These are phyloP conservation scores for Pholiota microspora DNA, from an alignment of 768 basidiomycete genomes.

Conservation along the genomic window DNA sequence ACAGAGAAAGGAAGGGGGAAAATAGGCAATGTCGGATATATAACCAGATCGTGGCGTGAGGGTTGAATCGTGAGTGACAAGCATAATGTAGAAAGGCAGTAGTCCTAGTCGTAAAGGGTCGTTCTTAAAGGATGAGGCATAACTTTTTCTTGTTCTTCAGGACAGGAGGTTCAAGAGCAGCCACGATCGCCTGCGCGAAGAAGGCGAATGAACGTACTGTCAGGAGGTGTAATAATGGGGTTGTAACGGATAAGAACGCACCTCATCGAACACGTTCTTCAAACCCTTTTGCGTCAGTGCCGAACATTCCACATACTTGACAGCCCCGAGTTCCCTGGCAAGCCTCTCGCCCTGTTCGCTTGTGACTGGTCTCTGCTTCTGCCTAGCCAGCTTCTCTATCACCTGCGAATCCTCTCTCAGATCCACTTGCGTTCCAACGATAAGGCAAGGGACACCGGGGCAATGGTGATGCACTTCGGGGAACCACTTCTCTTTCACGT, in stretches of 20 bases:
- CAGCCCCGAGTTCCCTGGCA: slow-evolving; percentile 95
- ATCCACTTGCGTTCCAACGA: slow-evolving; percentile 98
- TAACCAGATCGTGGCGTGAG: slow-evolving; percentile 42
- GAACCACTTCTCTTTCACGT: slow-evolving; percentile 99
- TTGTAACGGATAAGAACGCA: slow-evolving; percentile 37
- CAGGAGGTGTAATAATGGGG: slow-evolving; percentile 10
- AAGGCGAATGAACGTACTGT: slow-evolving; percentile 8
- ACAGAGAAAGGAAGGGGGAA: slow-evolving; percentile 24
- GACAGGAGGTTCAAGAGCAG: slow-evolving; percentile 94
- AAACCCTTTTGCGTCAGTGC: slow-evolving; percentile 98
- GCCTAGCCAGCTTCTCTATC: slow-evolving; percentile 91
- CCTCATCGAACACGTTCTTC: slow-evolving; percentile 99
- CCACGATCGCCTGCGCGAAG: slow-evolving; percentile 85
- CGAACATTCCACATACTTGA: slow-evolving; percentile 99
- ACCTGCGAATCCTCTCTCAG: slow-evolving; percentile 91
- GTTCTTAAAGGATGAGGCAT: slow-evolving; percentile 81
- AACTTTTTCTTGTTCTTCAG: slow-evolving; percentile 66
- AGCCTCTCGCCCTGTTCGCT: slow-evolving; percentile 89
- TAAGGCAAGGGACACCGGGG: slow-evolving; percentile 98
- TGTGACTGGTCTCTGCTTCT: slow-evolving; percentile 93
- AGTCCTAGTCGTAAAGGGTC: slow-evolving; percentile 31
- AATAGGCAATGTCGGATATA: slow-evolving; percentile 41
- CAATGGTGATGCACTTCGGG: slow-evolving; percentile 99
- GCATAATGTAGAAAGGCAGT: slow-evolving; percentile 25
- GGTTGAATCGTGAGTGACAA: slow-evolving; percentile 34